A percentile compares a stretch with the other conserved stretches of the same genome.
Evolutionary conservation across 2,329 filamentous ascomycete species (phyloP).

Genomic region (Penicillium sp.): DNA sequence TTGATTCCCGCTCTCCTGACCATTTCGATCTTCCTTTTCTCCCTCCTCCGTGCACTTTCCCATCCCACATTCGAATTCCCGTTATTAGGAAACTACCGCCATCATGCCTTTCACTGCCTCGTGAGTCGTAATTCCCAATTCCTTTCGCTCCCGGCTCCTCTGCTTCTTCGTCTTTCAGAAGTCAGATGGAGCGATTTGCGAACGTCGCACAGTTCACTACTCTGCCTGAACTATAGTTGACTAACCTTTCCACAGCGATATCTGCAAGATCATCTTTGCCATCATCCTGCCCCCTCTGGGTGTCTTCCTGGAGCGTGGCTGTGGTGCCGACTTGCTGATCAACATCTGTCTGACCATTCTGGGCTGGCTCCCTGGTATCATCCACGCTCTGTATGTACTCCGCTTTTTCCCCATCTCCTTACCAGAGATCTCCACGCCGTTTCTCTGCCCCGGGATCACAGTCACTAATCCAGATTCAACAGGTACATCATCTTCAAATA

Average conservation of each 20-base stretch:
- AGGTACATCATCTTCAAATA: slow-evolving; percentile 90
- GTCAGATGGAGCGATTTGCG: background rate
- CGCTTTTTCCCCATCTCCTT: background rate
- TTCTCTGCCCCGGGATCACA: background rate
- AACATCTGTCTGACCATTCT: slow-evolving; percentile 87
- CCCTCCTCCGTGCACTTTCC: background rate
- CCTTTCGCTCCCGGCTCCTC: background rate
- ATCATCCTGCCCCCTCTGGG: slow-evolving; percentile 86
- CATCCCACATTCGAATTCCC: background rate
- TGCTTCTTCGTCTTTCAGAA: background rate
- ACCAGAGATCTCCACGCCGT: background rate
- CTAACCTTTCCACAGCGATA: slow-evolving; percentile 58
- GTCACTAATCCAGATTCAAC: slow-evolving; percentile 25
- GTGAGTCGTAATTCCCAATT: slow-evolving; percentile 40
- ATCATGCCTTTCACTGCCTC: slow-evolving; percentile 57
- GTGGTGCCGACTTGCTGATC: slow-evolving; percentile 84
- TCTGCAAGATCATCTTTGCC: slow-evolving; percentile 85
- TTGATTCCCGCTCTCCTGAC: slow-evolving; percentile 4
- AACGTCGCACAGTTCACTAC: background rate
- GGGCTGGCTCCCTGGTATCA: slow-evolving; percentile 79
- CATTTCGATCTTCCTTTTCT: background rate
- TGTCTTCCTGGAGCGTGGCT: slow-evolving; percentile 93
- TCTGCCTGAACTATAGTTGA: background rate
- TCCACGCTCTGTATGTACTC: slow-evolving; percentile 78
- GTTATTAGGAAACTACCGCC: slow-evolving; percentile 25